Base-by-base conservation (phyloP, 176 grass and related monocot genomes). In the Poa annua region DNA sequence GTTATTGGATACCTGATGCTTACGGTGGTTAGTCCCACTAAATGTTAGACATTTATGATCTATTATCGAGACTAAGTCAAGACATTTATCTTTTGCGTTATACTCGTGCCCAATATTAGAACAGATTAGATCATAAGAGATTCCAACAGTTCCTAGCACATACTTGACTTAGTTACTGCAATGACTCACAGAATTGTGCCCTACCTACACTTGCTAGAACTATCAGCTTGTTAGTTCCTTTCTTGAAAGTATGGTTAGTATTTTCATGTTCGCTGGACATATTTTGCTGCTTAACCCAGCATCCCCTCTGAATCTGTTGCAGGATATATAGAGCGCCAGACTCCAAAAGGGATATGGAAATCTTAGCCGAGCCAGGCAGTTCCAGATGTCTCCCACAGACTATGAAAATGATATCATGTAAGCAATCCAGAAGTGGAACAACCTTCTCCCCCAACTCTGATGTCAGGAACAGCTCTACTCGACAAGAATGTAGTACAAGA, bases 371-470 rank as follows among this genome's bases (percentile, higher is more conserved):
- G 38, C 81, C 81, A 26, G 34, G 73, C 35, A 88, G 82, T 84
- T 86, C 85, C 84, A 93, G 87, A 82, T 99, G 89, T 74, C 77
- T 94, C 39, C 93, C 97, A 14, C 88, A 88, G 80, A 92, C 89
- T 67, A 92, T 92, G 42, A 94, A 92, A 80, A 92, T 89, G 17
- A 87, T 92, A 87, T 87, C 97, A 71, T 90, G 74, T 85, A 93
- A 94, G 61, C 87, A 92, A 29, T 85, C 78, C 2, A 94, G 78
- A 72, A 88, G 66, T 70, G 91, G 91, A 88, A 87, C 77, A 69
- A 72, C 88, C 41, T 75, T 84, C 64, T 98, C 92, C n/a, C 85
- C 90, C 62, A 57, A 25, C 49, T 89, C 84, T 61, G 89, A 91
- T 60, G 64, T 80, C 47, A 81, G 82, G 71, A 90, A 88, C 75